Evolutionary conservation across 2,329 filamentous ascomycete genomes (phyloP), one percentile per base, ranked within the genome.

Genomic region (Aureobasidium sp.): DNA sequence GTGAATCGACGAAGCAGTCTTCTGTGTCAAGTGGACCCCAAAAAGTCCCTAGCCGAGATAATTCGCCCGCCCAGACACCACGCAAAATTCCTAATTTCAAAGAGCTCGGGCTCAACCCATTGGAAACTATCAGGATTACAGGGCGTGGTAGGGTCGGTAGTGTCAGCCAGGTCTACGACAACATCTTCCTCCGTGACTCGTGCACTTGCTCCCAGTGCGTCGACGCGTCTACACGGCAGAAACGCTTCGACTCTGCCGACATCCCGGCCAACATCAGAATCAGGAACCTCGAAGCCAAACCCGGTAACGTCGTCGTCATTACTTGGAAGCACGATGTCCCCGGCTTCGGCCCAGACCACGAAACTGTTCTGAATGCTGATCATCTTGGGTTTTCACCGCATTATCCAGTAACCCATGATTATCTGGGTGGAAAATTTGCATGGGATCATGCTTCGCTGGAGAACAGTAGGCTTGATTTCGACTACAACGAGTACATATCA

Each of bases 401-500:
- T 2, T 13, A 7, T 2, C 52, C 34, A 17, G 3, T 12, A 17
- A 39, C 32, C 20, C 29, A 20, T 26, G 10, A 10, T 5, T 57
- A 62, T 46, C 68, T 66, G 70, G 59, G 68, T 64, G 27, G 34
- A 4, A 62, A 34, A 34, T 34, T 8, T 2, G 6, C 32, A 6
- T 34, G 32, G 32, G 32, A 34, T 9, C 32, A 12, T 34, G 10
- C 6, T 34, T 2, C 7, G 32, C 32, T 34, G 32, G 32, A 34
- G 32, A 34, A 34, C 7, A 34, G 32, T 10, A 34, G 32, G 9
- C 32, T 34, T 34, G 32, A 34, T 34, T 34, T 34, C 32, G 78
- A 85, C 60, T 96, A 88, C 74, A 70, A 84, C 0, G 84, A 86
- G 43, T 97, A 91, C 75, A 87, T 95, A 80, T 72, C 75, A 0